A percentile compares a stretch with the other conserved stretches of the same genome.
Conservation (phyloP, 176 grass and related monocot species). For the Secale cereale region DNA sequence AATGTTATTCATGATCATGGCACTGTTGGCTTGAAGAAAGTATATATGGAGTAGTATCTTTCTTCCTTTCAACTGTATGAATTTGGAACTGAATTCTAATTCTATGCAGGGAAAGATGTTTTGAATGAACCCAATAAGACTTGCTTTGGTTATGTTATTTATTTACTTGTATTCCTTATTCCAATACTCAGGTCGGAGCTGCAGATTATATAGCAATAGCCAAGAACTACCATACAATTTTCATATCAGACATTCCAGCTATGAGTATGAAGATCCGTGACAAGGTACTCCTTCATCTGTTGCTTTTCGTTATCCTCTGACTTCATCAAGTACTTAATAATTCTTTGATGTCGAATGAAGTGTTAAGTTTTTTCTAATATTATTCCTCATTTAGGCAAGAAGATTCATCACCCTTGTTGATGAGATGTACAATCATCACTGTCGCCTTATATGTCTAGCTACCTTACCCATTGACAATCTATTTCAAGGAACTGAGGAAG, state of each 20-base stretch:
- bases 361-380: constrained; percentile 13
- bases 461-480: constrained; percentile 78
- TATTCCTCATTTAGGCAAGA: constrained; percentile 57
- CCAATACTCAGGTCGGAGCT: constrained; percentile 66
- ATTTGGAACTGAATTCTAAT: constrained; percentile 12
- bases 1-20: not conserved
- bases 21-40: not conserved
- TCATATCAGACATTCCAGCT: constrained; percentile 84
- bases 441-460: constrained; percentile 73
- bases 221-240: constrained; percentile 86
- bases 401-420: constrained; percentile 95
- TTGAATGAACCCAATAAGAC: not conserved
- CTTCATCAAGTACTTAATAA: not conserved
- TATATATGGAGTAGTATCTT: not conserved
- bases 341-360: not conserved
- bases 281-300: constrained; percentile 61
- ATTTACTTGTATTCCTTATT: not conserved
- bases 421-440: constrained; percentile 95
- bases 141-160: not conserved
- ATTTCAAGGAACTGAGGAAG: constrained; percentile 95
- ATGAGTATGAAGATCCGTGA: constrained; percentile 99
- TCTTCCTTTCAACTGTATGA: not conserved
- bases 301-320: not conserved
- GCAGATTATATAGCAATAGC: constrained; percentile 98
- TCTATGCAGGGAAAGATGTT: not conserved